Conservation (phyloP, 2,329 filamentous ascomycete genomes). For the Chaetomiaceae sp. region DNA sequence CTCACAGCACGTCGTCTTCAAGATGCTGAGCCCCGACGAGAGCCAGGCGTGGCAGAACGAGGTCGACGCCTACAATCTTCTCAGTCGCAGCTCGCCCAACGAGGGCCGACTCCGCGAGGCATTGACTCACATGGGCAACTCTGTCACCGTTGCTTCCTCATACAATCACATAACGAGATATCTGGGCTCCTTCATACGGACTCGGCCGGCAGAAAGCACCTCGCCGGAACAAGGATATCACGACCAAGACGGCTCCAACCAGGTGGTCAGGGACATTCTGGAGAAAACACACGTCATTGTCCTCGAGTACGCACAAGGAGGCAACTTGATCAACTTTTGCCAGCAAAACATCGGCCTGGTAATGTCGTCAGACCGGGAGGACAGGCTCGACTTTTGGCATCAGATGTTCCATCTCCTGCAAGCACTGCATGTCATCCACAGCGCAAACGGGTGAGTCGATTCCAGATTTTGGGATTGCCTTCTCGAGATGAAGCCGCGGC, state of each 20-base stretch:
- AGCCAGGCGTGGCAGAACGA: background rate
- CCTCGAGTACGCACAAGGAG: conserved; percentile 5
- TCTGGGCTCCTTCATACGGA: background rate
- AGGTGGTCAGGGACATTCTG: background rate
- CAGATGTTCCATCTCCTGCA: background rate
- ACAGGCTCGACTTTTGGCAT: background rate
- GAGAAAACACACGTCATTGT: background rate
- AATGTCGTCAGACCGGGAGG: background rate
- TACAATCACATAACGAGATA: conserved; percentile 2
- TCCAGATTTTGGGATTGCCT: no score
- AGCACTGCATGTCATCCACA: background rate
- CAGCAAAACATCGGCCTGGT: background rate
- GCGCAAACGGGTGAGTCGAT: background rate
- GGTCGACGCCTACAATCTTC: background rate
- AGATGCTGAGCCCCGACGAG: background rate
- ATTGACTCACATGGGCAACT: background rate
- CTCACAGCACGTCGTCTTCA: background rate
- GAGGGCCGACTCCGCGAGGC: background rate
- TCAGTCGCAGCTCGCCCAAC: background rate
- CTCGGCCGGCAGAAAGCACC: no score
- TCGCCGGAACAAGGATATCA: background rate
- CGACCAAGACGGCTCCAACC: background rate
- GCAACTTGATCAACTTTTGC: conserved; percentile 1
- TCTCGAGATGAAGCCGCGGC: no score
- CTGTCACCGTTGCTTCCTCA: background rate